A percentile compares a stretch with the other conserved stretches of the same genome.
Conservation (phyloP, 345 rosid genomes). For the Carallia brachiata region DNA sequence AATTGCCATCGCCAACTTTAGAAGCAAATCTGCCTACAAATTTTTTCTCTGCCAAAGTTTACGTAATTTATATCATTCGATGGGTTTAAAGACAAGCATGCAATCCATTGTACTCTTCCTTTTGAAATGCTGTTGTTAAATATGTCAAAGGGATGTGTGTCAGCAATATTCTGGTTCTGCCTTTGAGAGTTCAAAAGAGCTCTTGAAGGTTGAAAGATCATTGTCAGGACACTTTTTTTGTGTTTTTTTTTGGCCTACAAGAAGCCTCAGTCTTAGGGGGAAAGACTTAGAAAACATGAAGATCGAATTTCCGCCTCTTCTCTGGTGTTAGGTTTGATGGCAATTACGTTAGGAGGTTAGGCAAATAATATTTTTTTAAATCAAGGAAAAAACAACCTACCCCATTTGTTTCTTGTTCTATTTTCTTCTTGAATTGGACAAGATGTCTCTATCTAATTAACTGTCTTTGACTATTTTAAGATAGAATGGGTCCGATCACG, state of each 20-base stretch:
- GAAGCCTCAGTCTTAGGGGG: too few relatives aligned
- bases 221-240: conserved; percentile 23
- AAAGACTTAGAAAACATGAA: too few relatives aligned
- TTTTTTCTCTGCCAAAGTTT: not conserved
- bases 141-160: conserved; percentile 7
- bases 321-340: too few relatives aligned
- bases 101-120: not conserved
- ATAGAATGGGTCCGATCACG: not conserved
- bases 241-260: too few relatives aligned
- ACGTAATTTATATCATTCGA: not conserved
- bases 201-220: conserved; percentile 19
- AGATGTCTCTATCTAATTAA: not conserved
- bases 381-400: conserved; percentile 13
- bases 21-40: not conserved
- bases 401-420: conserved; percentile 13
- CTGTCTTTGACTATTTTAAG: not conserved
- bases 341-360: too few relatives aligned
- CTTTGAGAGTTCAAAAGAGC: conserved; percentile 2
- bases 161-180: conserved; percentile 5
- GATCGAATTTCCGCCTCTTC: too few relatives aligned
- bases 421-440: not conserved
- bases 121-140: not conserved
- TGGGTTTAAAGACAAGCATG: not conserved
- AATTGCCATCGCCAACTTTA: not conserved
- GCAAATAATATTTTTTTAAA: not conserved